A percentile compares a stretch with the other conserved stretches of the same genome.
These are phyloP conservation scores for Phytophthora citrophthora DNA, from an alignment of 352 stramenopile genomes.

Conservation along the genomic window DNA sequence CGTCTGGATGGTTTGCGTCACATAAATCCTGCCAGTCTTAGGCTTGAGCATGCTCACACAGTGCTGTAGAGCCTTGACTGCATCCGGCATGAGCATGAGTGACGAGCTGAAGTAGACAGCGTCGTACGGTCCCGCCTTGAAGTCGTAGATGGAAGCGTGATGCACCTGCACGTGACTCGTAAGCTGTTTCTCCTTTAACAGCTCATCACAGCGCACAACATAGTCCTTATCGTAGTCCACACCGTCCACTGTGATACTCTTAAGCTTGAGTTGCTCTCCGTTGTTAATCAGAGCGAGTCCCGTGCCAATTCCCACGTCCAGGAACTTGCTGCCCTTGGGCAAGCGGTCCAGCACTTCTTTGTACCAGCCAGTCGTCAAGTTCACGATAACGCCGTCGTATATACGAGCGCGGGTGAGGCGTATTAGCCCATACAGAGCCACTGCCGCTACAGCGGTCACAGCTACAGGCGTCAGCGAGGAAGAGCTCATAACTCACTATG, in stretches of 20 bases:
- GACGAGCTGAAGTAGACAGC: conserved; percentile 93
- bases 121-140: conserved; percentile 72
- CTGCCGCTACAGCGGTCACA: conserved; percentile 10
- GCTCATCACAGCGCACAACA: conserved; percentile 66
- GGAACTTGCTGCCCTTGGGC: conserved; percentile 53
- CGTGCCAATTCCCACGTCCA: conserved; percentile 93
- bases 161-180: conserved; percentile 60
- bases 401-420: conserved; percentile 73
- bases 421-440: conserved; percentile 57
- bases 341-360: conserved; percentile 75
- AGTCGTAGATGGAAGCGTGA: conserved; percentile 88
- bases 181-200: conserved; percentile 53
- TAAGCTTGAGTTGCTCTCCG: conserved; percentile 59
- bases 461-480: conserved; percentile 13
- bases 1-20: conserved; percentile 94
- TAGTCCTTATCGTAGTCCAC: conserved; percentile 93
- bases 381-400: conserved; percentile 90
- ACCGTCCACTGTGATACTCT: conserved; percentile 81
- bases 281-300: conserved; percentile 76
- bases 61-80: conserved; percentile 78
- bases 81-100: conserved; percentile 93
- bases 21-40: conserved; percentile 76
- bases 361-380: conserved; percentile 92
- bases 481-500: conserved; percentile 1
- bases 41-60: conserved; percentile 66